Percentiles rank a stretch among this genome's conserved stretches.
phyloP scores from a whole-genome alignment of 1,284 basidiomycete genomes.

The Trametes hirsuta region DNA sequence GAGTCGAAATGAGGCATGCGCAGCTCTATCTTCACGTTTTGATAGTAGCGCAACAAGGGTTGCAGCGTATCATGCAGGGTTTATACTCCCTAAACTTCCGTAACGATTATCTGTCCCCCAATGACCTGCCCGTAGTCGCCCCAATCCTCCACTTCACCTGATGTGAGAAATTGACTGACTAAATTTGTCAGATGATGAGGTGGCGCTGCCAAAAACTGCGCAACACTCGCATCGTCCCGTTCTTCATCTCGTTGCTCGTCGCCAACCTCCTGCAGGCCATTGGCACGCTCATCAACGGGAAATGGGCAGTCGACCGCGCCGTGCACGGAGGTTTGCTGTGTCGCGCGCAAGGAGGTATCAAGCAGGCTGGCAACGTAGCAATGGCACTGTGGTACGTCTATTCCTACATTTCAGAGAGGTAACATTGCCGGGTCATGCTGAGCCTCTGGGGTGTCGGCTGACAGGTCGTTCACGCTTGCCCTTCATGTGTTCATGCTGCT shows the following conservation, averaged over 20 bases:
- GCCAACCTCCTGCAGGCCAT: slow-evolving; percentile 47
- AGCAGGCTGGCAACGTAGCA: slow-evolving; percentile 48
- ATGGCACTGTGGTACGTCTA: slow-evolving; percentile 42
- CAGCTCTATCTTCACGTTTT: too few relatives aligned
- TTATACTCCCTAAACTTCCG: too few relatives aligned
- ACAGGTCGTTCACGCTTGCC: slow-evolving; percentile 44
- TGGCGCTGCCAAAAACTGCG: slow-evolving; percentile 25
- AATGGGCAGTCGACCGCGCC: slow-evolving; percentile 42
- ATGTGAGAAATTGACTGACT: background rate
- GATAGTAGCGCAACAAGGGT: too few relatives aligned
- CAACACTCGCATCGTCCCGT: slow-evolving; percentile 37
- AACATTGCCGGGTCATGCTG: background rate
- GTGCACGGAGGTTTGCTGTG: slow-evolving; percentile 42
- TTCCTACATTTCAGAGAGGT: background rate
- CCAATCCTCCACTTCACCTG: background rate
- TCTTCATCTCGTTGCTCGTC: slow-evolving; percentile 43
- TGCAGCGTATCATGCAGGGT: too few relatives aligned
- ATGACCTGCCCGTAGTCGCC: background rate
- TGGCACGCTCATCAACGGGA: slow-evolving; percentile 43
- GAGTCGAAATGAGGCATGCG: too few relatives aligned
- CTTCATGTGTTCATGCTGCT: slow-evolving; percentile 47
- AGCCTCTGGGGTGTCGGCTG: background rate
- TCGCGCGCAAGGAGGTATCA: slow-evolving; percentile 45
- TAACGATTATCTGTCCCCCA: too few relatives aligned
- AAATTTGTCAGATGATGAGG: slow-evolving; percentile 20